Evolutionary conservation across 768 basidiomycete species (phyloP), one percentile per base, ranked within the genome.

Genomic region (Termitomyces bulborhizus): DNA sequence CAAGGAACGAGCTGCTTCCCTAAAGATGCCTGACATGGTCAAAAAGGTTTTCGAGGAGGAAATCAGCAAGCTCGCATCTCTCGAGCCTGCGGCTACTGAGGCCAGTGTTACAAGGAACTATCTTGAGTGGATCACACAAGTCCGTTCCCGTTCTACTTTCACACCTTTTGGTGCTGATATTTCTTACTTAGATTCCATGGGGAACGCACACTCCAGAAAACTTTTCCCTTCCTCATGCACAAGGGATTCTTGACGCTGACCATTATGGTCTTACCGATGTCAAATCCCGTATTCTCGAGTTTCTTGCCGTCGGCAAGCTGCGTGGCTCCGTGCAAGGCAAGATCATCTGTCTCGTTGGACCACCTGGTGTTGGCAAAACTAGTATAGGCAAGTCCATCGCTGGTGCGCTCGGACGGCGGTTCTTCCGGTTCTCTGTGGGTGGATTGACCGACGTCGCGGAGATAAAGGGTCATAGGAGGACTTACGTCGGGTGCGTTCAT

Each of bases 301-400:
- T 98, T 76, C 82, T 98, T 51, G 94, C 94, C 1, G 94, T 97
- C 0, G 94, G 94, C 18, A 96, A 95, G 68, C 81, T 96, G 0
- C 84, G 94, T 15, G 97, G 97, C 7, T 93, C 89, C 0, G 93
- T 98, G 0, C 76, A 98, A 65, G 97, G 96, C 62, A 99, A 99
- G 76, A 99, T 99, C 63, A 87, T 98, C 41, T 96, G 94, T 64
- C 82, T 99, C 24, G 92, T 89, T 39, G 97, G 97, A 15, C 97
- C 97, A 9, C 97, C 96, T 3, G 96, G 96, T 66, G 97, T 99
- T 4, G 96, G 96, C 40, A 98, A 98, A 76, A 98, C 96, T 4
- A 88, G 85, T 54, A 97, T 98, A 42, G 96, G 95, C 46, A 95
- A 95, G 76, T 90, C 87, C 2, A 97, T 99, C 49, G 88, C 97